Evolutionary conservation across 2,329 filamentous ascomycete species (phyloP).

Genomic region (Penicillium sp.): DNA sequence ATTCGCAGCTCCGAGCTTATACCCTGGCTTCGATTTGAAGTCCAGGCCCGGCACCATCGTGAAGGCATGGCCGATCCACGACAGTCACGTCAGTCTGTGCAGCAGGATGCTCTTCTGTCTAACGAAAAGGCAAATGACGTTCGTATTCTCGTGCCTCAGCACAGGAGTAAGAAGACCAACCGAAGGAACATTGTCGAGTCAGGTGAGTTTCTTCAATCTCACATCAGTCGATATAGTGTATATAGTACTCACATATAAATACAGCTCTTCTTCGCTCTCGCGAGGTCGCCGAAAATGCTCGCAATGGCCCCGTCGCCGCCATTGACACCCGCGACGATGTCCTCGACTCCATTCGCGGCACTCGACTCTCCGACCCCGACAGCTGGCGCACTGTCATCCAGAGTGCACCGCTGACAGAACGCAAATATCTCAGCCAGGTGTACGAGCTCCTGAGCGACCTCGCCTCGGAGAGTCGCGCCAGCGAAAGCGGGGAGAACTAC

Average conservation of each 20-base stretch:
- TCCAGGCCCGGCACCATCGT: constrained; percentile 70
- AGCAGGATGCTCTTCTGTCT: constrained; percentile 35
- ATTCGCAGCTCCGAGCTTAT: constrained; percentile 68
- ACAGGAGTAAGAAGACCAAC: constrained; percentile 87
- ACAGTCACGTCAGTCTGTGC: constrained; percentile 39
- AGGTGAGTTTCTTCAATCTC: constrained; percentile 52
- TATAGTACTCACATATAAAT: constrained; percentile 13
- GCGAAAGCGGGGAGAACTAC: constrained; percentile 50
- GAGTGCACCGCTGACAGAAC: constrained; percentile 67
- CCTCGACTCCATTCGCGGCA: constrained; percentile 69
- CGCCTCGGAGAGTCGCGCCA: constrained; percentile 46
- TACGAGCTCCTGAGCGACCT: constrained; percentile 68
- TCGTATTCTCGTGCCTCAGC: constrained; percentile 75
- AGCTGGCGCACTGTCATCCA: constrained; percentile 81
- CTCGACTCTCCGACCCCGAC: constrained; percentile 71
- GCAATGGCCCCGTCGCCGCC: constrained; percentile 75
- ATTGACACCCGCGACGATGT: constrained; percentile 84
- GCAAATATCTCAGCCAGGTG: constrained; percentile 76
- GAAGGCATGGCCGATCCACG: constrained; percentile 47
- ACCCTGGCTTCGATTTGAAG: constrained; percentile 73
- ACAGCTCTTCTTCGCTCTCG: constrained; percentile 52
- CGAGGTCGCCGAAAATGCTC: constrained; percentile 64
- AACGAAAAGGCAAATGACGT: constrained; percentile 64
- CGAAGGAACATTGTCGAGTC: constrained; percentile 81
- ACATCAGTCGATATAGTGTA: neutral